A percentile compares a stretch with the other conserved stretches of the same genome.
Conservation (phyloP, 371 early-diverging fungal genomes). For the Mucor mucedo region DNA sequence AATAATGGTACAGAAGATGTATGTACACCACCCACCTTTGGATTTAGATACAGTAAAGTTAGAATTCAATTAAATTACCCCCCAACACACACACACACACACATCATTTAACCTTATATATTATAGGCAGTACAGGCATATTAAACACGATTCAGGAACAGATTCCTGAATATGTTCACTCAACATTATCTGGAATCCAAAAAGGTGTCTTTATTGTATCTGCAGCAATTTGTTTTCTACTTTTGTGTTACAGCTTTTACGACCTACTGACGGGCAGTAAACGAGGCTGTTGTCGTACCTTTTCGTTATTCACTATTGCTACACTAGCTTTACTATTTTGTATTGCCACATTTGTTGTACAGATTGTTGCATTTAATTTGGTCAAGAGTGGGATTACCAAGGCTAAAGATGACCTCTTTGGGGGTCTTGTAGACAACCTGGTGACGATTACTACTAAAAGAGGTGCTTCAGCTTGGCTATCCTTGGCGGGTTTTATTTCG, state of each 20-base stretch:
- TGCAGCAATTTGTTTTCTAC: conserved; percentile 21
- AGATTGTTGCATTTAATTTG: conserved; percentile 13
- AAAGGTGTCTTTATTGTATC: conserved; percentile 27
- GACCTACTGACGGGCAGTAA: conserved; percentile 6
- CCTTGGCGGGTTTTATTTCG: conserved; percentile 22
- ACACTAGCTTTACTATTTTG: conserved; percentile 15
- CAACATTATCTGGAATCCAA: conserved; percentile 14
- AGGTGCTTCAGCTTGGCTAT: conserved; percentile 33
- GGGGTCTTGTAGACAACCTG: conserved; percentile 8
- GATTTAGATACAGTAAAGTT: conserved; percentile 21
- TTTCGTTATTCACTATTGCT: conserved; percentile 2
- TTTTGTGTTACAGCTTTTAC: conserved; percentile 17
- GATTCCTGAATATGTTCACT: conserved; percentile 17
- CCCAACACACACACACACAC: not conserved
- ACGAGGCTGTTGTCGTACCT: conserved; percentile 10
- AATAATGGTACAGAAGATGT: conserved; percentile 6
- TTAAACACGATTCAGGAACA: conserved; percentile 11
- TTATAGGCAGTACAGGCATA: conserved; percentile 21
- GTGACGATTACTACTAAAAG: conserved; percentile 3
- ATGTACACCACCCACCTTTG: conserved; percentile 27
- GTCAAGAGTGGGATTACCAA: conserved; percentile 6
- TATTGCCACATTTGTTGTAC: conserved; percentile 20
- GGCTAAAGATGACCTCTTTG: conserved; percentile 6
- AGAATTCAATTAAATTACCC: not conserved
- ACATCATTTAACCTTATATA: no score